Evolutionary conservation across 345 rosid genomes (phyloP), one percentile per base, ranked within the genome.

Genomic region (Pseudoturritis turrita): DNA sequence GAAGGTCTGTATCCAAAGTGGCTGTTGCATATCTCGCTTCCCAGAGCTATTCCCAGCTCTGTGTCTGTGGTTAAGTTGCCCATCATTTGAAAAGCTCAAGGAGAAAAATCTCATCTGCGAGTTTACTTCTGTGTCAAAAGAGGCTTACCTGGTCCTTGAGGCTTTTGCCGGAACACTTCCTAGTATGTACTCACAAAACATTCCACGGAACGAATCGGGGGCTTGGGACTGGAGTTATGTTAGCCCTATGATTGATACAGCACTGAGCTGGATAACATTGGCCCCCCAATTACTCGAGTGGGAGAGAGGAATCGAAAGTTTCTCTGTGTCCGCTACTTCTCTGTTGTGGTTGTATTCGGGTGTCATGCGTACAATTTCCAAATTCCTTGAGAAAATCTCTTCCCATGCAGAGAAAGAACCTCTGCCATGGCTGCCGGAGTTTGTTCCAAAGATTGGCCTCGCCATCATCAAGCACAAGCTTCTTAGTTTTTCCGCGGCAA

Each of bases 391-490:
- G 72, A 86, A 76, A 78, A 73, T 89, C 55, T 84, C 61, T 44
- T 22, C 63, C 12, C 59, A 72, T 49, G 81, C 58, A 70, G 76
- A 75, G 72, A 79, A 66, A 18, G 70, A 51, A 50, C 62, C 64
- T 62, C 53, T 88, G 22, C 88, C 94, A 25, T 86, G 87, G 94
- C 82, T 93, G 74, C 97, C 98, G 0, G 91, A 85, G 73, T 89
- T 94, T 84, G 95, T 89, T 80, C 89, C 89, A 56, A 94, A 85
- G 82, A 53, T 94, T 80, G 98, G 95, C 70, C 85, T 90, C 44
- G 84, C 80, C 81, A 79, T 90, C 61, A 81, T 89, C 67, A 87
- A 71, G 75, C 79, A 81, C 53, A 84, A 82, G 40, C 76, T 89
- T 75, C 84, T 87, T 72, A 80, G 82, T 72, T 83, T 80, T 70